phyloP scores from a whole-genome alignment of 192 early-diverging fungal species.

The Linnemannia hyalina region DNA sequence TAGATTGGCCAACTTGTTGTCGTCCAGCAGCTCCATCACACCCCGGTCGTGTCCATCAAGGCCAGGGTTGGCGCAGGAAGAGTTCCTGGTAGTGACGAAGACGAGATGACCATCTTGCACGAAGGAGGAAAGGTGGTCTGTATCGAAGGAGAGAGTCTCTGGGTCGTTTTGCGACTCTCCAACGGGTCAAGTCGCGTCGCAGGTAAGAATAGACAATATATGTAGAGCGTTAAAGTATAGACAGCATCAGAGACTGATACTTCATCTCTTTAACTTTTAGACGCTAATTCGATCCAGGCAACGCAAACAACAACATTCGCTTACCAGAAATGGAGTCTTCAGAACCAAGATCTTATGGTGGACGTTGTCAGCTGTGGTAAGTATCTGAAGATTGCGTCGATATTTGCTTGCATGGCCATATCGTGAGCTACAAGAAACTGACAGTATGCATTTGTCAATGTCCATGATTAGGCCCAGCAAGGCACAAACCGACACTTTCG shows the following conservation, averaged over 20 bases:
- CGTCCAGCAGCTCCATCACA: constrained; percentile 62
- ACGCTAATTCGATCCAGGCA: constrained; percentile 23
- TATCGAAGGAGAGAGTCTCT: constrained; percentile 69
- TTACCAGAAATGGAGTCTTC: constrained; percentile 68
- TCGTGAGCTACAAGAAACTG: not conserved
- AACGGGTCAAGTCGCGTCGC: constrained; percentile 48
- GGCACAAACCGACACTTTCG: constrained; percentile 40
- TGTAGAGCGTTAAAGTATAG: not conserved
- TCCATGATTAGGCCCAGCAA: constrained; percentile 41
- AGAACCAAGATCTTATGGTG: constrained; percentile 56
- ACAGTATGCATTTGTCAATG: not conserved
- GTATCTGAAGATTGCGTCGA: not conserved
- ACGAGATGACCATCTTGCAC: constrained; percentile 69
- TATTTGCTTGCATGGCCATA: not conserved
- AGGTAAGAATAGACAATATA: not conserved
- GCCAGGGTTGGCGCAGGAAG: constrained; percentile 56
- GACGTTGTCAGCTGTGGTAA: constrained; percentile 64
- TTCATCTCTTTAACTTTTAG: not conserved
- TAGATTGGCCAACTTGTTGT: constrained; percentile 64
- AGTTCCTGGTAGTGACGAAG: constrained; percentile 57
- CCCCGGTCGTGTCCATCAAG: constrained; percentile 63
- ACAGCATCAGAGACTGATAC: not conserved
- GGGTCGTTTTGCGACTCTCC: constrained; percentile 66
- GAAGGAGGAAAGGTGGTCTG: constrained; percentile 64
- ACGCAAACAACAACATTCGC: constrained; percentile 58